A percentile compares a stretch with the other conserved stretches of the same genome.
Evolutionary conservation across 2,329 filamentous ascomycete genomes (phyloP).

Genomic region (Trichoderma sp.): DNA sequence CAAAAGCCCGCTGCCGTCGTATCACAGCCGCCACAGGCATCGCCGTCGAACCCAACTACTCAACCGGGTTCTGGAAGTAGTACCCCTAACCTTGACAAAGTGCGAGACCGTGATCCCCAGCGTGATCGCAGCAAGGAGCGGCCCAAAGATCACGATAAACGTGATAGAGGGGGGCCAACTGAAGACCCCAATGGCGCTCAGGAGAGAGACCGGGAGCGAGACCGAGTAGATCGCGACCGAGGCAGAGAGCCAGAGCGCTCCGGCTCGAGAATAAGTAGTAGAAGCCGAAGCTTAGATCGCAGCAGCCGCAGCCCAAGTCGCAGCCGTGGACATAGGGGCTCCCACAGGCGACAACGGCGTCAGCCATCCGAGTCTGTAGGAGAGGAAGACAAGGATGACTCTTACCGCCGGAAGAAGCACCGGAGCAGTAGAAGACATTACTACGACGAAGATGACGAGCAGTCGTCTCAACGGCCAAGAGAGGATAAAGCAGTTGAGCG

Average conservation of each 20-base stretch:
- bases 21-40: constrained; percentile 14
- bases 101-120: constrained; percentile 33
- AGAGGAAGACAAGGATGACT: constrained; percentile 46
- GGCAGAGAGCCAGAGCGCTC: constrained; percentile 29
- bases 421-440: constrained; percentile 42
- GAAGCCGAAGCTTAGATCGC: constrained; percentile 29
- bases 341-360: constrained; percentile 46
- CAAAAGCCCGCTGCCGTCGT: constrained; percentile 19
- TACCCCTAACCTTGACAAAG: constrained; percentile 41
- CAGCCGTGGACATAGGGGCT: constrained; percentile 46
- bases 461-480: constrained; percentile 39
- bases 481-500: constrained; percentile 49
- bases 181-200: constrained; percentile 23
- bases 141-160: constrained; percentile 27
- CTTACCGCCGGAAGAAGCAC: constrained; percentile 51
- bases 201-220: constrained; percentile 16
- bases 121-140: constrained; percentile 38
- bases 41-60: constrained; percentile 22
- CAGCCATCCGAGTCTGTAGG: constrained; percentile 54
- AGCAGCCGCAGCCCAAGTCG: constrained; percentile 41
- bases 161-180: constrained; percentile 24
- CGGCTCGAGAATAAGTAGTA: constrained; percentile 35
- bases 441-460: constrained; percentile 45
- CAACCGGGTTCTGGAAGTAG: constrained; percentile 45
- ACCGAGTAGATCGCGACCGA: constrained; percentile 15